Percentiles rank a stretch among this genome's conserved stretches.
phyloP scores from a whole-genome alignment of 768 basidiomycete genomes.

The Suillus ampliporus region DNA sequence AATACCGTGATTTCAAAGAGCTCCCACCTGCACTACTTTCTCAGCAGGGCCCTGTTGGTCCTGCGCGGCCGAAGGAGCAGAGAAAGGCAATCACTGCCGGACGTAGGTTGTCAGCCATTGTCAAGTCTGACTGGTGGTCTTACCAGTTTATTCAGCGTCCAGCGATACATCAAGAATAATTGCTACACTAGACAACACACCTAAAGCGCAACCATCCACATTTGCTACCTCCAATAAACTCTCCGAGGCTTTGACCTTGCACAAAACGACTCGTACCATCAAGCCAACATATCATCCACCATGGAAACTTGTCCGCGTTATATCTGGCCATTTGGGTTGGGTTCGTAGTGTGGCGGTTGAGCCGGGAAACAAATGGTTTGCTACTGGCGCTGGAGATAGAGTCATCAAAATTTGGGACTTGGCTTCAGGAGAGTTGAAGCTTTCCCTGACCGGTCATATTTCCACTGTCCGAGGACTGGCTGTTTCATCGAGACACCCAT shows the following conservation, averaged over 20 bases:
- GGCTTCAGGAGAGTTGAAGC: slow-evolving; percentile 94
- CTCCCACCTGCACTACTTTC: slow-evolving; percentile 81
- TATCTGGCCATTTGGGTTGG: slow-evolving; percentile 98
- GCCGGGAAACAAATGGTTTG: slow-evolving; percentile 99
- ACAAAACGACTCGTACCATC: slow-evolving; percentile 92
- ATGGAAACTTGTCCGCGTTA: slow-evolving; percentile 96
- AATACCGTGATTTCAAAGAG: slow-evolving; percentile 86
- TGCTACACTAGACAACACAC: slow-evolving; percentile 76
- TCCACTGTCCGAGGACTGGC: slow-evolving; percentile 95
- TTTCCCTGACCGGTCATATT: slow-evolving; percentile 98
- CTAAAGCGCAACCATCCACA: slow-evolving; percentile 69
- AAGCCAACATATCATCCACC: slow-evolving; percentile 96
- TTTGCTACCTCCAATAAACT: slow-evolving; percentile 69
- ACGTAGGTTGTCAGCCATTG: slow-evolving; percentile 46
- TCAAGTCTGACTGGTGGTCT: neutral
- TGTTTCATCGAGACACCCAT: slow-evolving; percentile 92
- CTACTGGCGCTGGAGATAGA: slow-evolving; percentile 95
- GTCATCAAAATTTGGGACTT: slow-evolving; percentile 99
- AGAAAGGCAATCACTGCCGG: slow-evolving; percentile 77
- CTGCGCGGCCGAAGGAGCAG: slow-evolving; percentile 68
- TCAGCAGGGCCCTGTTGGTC: slow-evolving; percentile 84
- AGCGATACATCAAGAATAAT: slow-evolving; percentile 70
- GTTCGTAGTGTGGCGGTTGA: slow-evolving; percentile 96
- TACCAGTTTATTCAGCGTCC: slow-evolving; percentile 31
- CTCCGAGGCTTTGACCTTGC: slow-evolving; percentile 88